phyloP scores from a whole-genome alignment of 2,329 filamentous ascomycete genomes.

The Trichoderma brevicompactum region DNA sequence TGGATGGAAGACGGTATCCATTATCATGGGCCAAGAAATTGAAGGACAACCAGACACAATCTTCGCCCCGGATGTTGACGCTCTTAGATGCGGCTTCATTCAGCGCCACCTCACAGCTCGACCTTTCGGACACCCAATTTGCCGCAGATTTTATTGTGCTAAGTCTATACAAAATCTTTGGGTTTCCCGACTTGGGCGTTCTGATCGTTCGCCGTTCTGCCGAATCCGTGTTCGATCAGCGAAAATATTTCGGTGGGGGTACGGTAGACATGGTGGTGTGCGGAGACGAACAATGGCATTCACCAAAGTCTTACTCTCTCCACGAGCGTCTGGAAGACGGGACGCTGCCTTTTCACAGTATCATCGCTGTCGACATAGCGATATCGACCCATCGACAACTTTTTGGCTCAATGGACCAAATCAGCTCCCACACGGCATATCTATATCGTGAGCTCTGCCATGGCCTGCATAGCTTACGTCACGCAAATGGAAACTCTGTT shows the following conservation, averaged over 20 bases:
- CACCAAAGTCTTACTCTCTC: slow-evolving; percentile 69
- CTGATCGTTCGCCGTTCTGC: slow-evolving; percentile 78
- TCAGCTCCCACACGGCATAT: slow-evolving; percentile 72
- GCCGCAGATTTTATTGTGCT: slow-evolving; percentile 85
- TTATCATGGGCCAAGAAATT: slow-evolving; percentile 66
- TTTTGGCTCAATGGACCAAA: slow-evolving; percentile 70
- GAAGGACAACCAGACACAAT: slow-evolving; percentile 39
- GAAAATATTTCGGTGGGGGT: slow-evolving; percentile 89
- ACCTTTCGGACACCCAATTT: slow-evolving; percentile 63
- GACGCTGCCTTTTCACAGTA: slow-evolving; percentile 87
- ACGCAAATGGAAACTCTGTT: slow-evolving; percentile 69
- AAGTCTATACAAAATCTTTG: slow-evolving; percentile 98
- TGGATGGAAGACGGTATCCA: slow-evolving; percentile 80
- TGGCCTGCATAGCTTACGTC: slow-evolving; percentile 63
- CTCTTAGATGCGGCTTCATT: slow-evolving; percentile 84
- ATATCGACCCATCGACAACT: slow-evolving; percentile 70
- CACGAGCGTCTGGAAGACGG: slow-evolving; percentile 90
- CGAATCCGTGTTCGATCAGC: slow-evolving; percentile 63
- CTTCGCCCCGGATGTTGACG: slow-evolving; percentile 57
- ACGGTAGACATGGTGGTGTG: slow-evolving; percentile 90
- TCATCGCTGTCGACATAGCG: slow-evolving; percentile 78
- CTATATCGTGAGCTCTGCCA: slow-evolving; percentile 64
- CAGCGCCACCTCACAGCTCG: slow-evolving; percentile 75
- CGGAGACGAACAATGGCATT: slow-evolving; percentile 81
- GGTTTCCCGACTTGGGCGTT: slow-evolving; percentile 88